A percentile compares a stretch with the other conserved stretches of the same genome.
These are phyloP conservation scores for Aspergillus brasiliensis DNA, from an alignment of 2,329 filamentous ascomycete genomes.

Conservation along the genomic window DNA sequence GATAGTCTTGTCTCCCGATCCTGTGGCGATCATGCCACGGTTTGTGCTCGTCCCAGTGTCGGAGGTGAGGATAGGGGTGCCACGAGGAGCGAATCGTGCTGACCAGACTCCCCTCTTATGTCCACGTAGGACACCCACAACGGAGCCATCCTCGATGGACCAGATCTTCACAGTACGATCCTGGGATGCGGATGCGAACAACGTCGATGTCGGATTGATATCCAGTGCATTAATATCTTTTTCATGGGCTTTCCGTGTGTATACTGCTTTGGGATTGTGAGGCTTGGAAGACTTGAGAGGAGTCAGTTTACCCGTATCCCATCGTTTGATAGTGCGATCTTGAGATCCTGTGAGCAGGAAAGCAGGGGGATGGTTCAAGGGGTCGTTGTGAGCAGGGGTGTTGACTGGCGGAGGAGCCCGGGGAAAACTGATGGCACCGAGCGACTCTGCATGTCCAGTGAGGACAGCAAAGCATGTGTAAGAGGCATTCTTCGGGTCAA, in stretches of 20 bases:
- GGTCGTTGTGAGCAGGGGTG: slow-evolving; percentile 71
- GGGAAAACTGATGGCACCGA: slow-evolving; percentile 86
- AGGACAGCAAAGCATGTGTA: slow-evolving; percentile 81
- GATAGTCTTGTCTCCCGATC: slow-evolving; percentile 92
- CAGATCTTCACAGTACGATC: slow-evolving; percentile 97
- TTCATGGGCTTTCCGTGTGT: slow-evolving; percentile 93
- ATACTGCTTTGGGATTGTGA: slow-evolving; percentile 61
- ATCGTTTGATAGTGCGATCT: slow-evolving; percentile 92
- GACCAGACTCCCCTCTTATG: slow-evolving; percentile 97
- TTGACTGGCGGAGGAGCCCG: slow-evolving; percentile 66
- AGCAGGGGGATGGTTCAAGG: slow-evolving; percentile 75
- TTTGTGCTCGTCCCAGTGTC: slow-evolving; percentile 69
- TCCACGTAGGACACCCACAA: slow-evolving; percentile 85
- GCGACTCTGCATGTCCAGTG: slow-evolving; percentile 88
- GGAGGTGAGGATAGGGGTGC: slow-evolving; percentile 74
- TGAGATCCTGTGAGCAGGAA: slow-evolving; percentile 92
- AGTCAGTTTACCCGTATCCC: slow-evolving; percentile 72
- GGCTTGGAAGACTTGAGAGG: slow-evolving; percentile 47
- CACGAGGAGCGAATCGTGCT: slow-evolving; percentile 81
- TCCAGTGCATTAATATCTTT: slow-evolving; percentile 98
- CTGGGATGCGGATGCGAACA: slow-evolving; percentile 95
- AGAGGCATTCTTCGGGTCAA: slow-evolving; percentile 73
- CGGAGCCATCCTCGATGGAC: slow-evolving; percentile 85
- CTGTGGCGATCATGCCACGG: slow-evolving; percentile 83
- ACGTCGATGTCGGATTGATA: slow-evolving; percentile 69